These are phyloP conservation scores for Aureobasidium sp. DNA, from an alignment of 2,329 filamentous ascomycete species.

Conservation along the genomic window DNA sequence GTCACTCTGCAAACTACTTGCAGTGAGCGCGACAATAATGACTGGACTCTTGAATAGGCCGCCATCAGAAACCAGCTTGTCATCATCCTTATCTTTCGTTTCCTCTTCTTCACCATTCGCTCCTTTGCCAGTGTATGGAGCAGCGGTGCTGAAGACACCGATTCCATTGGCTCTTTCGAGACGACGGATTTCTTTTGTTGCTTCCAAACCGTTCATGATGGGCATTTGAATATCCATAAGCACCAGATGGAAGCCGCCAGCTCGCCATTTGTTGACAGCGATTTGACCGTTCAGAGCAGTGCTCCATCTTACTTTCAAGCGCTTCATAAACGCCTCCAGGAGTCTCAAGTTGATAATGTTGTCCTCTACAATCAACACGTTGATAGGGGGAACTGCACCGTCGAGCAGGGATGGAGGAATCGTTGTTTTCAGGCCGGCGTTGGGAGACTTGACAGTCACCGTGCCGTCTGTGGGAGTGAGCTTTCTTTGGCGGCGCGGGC, in stretches of 20 bases:
- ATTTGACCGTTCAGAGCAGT: slow-evolving; percentile 92
- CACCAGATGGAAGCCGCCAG: slow-evolving; percentile 88
- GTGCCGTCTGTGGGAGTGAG: slow-evolving; percentile 18
- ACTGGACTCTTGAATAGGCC: slow-evolving; percentile 85
- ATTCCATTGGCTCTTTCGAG: slow-evolving; percentile 87
- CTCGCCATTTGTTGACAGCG: slow-evolving; percentile 86
- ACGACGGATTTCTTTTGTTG: slow-evolving; percentile 86
- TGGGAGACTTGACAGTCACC: slow-evolving; percentile 44
- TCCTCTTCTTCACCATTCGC: slow-evolving; percentile 10
- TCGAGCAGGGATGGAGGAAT: slow-evolving; percentile 43
- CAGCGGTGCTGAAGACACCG: slow-evolving; percentile 62
- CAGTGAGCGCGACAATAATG: slow-evolving; percentile 94
- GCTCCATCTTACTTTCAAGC: slow-evolving; percentile 90
- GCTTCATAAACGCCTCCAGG: slow-evolving; percentile 90
- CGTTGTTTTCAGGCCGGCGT: not conserved
- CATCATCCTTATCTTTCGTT: slow-evolving; percentile 47
- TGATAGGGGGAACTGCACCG: slow-evolving; percentile 84
- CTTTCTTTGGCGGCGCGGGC: slow-evolving; percentile 13
- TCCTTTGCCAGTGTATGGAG: slow-evolving; percentile 27
- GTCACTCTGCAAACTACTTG: slow-evolving; percentile 89
- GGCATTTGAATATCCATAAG: slow-evolving; percentile 98
- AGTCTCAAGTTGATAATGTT: slow-evolving; percentile 96
- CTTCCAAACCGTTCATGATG: slow-evolving; percentile 91
- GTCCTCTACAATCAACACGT: slow-evolving; percentile 95
- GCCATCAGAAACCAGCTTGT: slow-evolving; percentile 57